Base-by-base conservation (phyloP, 495 filamentous ascomycete species). In the Penicillium coprophilum region DNA sequence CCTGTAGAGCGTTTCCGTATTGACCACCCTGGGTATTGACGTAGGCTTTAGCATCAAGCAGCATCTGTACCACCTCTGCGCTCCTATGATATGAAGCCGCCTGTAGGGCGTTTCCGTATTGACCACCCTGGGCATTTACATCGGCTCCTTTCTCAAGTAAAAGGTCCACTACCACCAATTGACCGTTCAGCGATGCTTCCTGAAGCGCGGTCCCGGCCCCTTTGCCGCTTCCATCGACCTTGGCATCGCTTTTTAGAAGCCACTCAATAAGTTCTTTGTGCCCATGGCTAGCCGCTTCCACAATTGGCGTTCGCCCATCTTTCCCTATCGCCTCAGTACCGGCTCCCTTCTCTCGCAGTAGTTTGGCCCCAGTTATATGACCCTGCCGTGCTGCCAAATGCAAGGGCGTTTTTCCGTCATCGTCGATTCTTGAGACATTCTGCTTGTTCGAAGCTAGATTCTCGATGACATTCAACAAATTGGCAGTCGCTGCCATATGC, bases 331-430 rank as follows among this genome's bases (percentile, higher is more conserved):
- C 27, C n/a, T 45, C 50, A 20, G 7, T 27, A 27, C 54, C 27
- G n/a, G 36, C 56, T 44, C 34, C 45, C 21, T 34, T 59, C 24
- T 38, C 27, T 0, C 12, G 56, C 1, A 59, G 12, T 20, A 44
- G 38, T 10, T 44, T 50, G 8, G 38, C 56, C 0, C 6, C 34
- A 21, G 17, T 45, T 10, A 23, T 50, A 19, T 54, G 45, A 19
- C 56, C 34, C 0, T n/a, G 10, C 39, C 28, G 50, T 7, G 56
- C 56, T 49, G 56, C 56, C 1, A 46, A 50, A 21, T 59, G 50
- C n/a, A 59, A 38, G 8, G 56, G 34, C n/a, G 50, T 59, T 28
- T 54, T 38, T 50, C 56, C 56, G 27, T 31, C 19, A 20, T 6
- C 28, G 21, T 54, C 32, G 46, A 2, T 31, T n/a, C 6, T 46